Evolutionary conservation across 331 rosid genomes (phyloP).

Genomic region (Quercus tomentella): DNA sequence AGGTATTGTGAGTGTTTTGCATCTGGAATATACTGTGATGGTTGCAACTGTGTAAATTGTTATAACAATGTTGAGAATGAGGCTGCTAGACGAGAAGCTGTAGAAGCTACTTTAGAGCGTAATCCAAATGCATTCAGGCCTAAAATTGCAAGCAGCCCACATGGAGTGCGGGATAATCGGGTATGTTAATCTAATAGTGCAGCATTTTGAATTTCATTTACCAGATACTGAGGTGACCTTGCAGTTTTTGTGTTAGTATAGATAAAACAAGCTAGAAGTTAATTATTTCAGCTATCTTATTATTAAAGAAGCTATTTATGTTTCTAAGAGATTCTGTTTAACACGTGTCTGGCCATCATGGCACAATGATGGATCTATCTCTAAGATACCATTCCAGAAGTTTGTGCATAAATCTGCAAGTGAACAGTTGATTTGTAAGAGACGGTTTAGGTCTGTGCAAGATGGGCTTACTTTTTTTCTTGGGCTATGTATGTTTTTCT

Average conservation of each 20-base stretch:
- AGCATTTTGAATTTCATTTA: constrained; percentile 11
- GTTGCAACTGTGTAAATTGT: constrained; percentile 96
- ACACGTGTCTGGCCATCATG: not conserved
- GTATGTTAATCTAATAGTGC: constrained; percentile 38
- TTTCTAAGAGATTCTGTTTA: constrained; percentile 4
- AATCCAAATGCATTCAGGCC: constrained; percentile 99
- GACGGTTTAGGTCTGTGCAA: too few species aligned
- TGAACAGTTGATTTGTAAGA: too few species aligned
- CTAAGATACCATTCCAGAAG: not conserved
- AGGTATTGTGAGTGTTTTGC: constrained; percentile 99
- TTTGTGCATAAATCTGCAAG: too few species aligned
- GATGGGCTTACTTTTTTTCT: not conserved
- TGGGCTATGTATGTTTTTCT: not conserved
- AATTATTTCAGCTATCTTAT: not conserved
- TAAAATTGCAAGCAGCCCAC: constrained; percentile 97
- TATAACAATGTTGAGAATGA: constrained; percentile 90
- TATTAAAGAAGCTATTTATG: not conserved
- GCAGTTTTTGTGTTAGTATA: constrained; percentile 12
- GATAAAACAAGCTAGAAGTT: not conserved
- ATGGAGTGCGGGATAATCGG: constrained; percentile 63
- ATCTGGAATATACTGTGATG: constrained; percentile 95
- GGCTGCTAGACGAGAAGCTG: constrained; percentile 87
- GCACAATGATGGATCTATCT: constrained; percentile 16
- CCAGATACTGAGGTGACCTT: not conserved
- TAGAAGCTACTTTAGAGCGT: constrained; percentile 92